A percentile compares a stretch with the other conserved stretches of the same genome.
Conservation (phyloP, 2,329 filamentous ascomycete genomes). For the Laburnicola sp. region DNA sequence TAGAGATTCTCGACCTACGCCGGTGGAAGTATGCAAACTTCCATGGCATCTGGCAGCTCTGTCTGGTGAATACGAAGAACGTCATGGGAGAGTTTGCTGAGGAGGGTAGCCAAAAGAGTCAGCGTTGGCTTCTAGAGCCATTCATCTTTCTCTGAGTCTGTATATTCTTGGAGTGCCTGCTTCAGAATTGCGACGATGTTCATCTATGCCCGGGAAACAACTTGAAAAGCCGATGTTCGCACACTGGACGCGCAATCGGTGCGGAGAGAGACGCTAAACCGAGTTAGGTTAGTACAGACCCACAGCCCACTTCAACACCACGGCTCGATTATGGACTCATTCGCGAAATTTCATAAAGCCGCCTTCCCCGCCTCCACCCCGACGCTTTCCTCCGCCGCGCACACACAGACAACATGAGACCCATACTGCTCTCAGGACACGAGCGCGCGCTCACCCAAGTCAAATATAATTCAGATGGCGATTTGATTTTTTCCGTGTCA, state of each 20-base stretch:
- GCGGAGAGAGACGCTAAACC: conserved; percentile 20
- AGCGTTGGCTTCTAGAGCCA: too few species aligned
- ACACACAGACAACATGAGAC: conserved; percentile 69
- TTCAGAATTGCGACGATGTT: too few species aligned
- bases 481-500: conserved; percentile 91
- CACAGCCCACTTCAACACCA: conserved; percentile 35
- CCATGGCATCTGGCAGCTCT: too few species aligned
- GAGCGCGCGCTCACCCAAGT: conserved; percentile 96
- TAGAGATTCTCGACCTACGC: too few species aligned
- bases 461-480: conserved; percentile 82
- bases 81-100: too few species aligned
- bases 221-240: background rate
- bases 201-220: background rate
- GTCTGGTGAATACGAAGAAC: too few species aligned
- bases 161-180: too few species aligned
- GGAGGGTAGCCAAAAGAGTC: too few species aligned
- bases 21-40: too few species aligned
- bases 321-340: conserved; percentile 33
- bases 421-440: conserved; percentile 94
- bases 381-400: conserved; percentile 9
- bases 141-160: too few species aligned
- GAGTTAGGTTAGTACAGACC: conserved; percentile 20
- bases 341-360: conserved; percentile 34
- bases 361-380: conserved; percentile 23
- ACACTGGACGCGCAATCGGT: conserved; percentile 4